Evolutionary conservation across 768 basidiomycete species (phyloP), one percentile per base, ranked within the genome.

Genomic region (Pleurotus pulmonarius): DNA sequence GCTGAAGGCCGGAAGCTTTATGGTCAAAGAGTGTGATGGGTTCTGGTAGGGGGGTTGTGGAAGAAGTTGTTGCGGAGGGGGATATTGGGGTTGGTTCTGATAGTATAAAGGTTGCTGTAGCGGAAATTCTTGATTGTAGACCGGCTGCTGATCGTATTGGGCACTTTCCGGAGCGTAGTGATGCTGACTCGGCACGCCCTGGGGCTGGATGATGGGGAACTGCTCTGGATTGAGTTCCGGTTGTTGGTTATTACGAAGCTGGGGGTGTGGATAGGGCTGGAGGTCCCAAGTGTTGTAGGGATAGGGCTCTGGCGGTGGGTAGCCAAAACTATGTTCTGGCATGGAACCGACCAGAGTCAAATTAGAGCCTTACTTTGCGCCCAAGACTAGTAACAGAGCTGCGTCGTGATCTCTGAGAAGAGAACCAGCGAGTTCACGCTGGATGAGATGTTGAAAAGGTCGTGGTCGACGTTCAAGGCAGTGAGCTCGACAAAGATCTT

Each of bases 1-100:
- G 45, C 58, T 51, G 55, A 63, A 63, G 13, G 66, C 58, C 24
- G 69, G 71, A 41, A 72, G 56, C 54, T 65, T 71, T 58, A 72
- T 71, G 18, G 62, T 58, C 18, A 63, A 58, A 26, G 58, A 53
- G 34, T 61, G 34, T 41, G 57, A 58, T 40, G 46, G 46, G n/a
- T 44, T n/a, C 46, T 25, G 46, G 22, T 20, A 24, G 2, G 22
- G 22, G 18, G 13, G 24, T 25, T 16, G 46, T 20, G 46, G 46
- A n/a, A 12, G 39, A 15, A 18, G 39, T 55, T 47, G 48, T 43
- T 45, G 55, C 55, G 18, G 56, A 55, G 40, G 53, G 55, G 46
- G 61, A 25, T 34, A 26, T 18, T 20, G 44, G 24, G 40, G 22
- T 24, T 41, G 48, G 15, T n/a, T 11, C 15, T 34, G 51, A 13